Conservation (phyloP, 495 filamentous ascomycete genomes). For the Penicillium paradoxum region DNA sequence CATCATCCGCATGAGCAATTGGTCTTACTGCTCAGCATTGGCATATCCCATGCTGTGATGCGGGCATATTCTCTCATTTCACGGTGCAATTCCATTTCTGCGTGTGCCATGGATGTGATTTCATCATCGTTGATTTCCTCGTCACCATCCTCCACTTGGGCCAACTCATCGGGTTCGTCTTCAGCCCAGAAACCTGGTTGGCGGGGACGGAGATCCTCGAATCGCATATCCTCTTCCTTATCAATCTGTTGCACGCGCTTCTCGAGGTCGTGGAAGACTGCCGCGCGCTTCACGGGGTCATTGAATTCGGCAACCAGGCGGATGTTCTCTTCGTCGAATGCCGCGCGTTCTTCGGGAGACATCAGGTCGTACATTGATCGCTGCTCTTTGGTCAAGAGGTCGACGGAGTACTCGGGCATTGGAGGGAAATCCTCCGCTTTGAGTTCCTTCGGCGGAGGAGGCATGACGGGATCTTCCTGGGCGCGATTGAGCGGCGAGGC, state of each 20-base stretch:
- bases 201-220: constrained; percentile 28
- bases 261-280: constrained; percentile 31
- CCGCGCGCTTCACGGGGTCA: constrained; percentile 28
- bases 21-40: constrained; percentile 72
- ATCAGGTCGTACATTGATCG: constrained; percentile 46
- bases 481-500: constrained; percentile 32
- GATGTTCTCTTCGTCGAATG: constrained; percentile 40
- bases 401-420: constrained; percentile 37
- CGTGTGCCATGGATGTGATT: constrained; percentile 73
- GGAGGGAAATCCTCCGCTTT: constrained; percentile 30
- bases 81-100: constrained; percentile 81
- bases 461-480: constrained; percentile 35
- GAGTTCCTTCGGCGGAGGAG: constrained; percentile 28
- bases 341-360: constrained; percentile 40
- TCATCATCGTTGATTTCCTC: constrained; percentile 71
- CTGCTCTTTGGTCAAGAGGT: constrained; percentile 36
- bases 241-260: constrained; percentile 30
- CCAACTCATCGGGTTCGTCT: constrained; percentile 49
- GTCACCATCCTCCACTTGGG: constrained; percentile 53
- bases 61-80: constrained; percentile 86
- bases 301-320: constrained; percentile 38
- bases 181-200: constrained; percentile 49
- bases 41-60: constrained; percentile 94
- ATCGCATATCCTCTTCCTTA: constrained; percentile 28
- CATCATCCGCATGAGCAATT: not conserved